Evolutionary conservation across 176 grass and related monocot species (phyloP).

Genomic region (Calamus simplicifolius): DNA sequence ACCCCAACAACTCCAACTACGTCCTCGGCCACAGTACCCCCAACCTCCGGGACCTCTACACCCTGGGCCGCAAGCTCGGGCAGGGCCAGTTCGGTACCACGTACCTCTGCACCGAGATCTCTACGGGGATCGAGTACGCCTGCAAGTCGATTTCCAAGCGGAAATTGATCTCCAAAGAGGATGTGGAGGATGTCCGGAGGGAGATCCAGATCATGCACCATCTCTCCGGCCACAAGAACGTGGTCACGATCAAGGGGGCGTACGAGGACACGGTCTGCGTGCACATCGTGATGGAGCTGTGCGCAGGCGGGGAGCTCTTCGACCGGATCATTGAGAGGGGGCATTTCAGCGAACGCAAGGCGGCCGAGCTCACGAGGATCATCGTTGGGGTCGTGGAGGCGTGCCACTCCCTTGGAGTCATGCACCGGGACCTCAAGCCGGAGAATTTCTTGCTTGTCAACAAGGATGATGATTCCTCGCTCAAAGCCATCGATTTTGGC

Average conservation of each 20-base stretch:
- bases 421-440: conserved; percentile 96
- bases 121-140: conserved; percentile 64
- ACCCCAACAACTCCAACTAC: conserved; percentile 33
- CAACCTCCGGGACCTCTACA: conserved; percentile 68
- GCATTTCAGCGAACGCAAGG: conserved; percentile 97
- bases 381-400: conserved; percentile 92
- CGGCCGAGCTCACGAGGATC: conserved; percentile 80
- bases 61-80: conserved; percentile 61
- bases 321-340: conserved; percentile 93
- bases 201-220: conserved; percentile 99
- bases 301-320: conserved; percentile 88
- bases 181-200: conserved; percentile 89
- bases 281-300: conserved; percentile 99
- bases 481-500: conserved; percentile 96
- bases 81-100: conserved; percentile 97
- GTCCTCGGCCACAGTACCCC: conserved; percentile 75
- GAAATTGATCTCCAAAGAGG: conserved; percentile 90
- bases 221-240: conserved; percentile 72
- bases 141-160: conserved; percentile 97
- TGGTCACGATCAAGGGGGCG: conserved; percentile 91
- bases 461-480: conserved; percentile 77
- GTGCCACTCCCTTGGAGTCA: conserved; percentile 95
- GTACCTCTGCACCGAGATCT: conserved; percentile 73
- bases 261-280: conserved; percentile 86
- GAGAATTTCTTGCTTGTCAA: conserved; percentile 92